Evolutionary conservation across 2,329 filamentous ascomycete species (phyloP), one percentile per base, ranked within the genome.

Genomic region (Canariomyces notabilis): DNA sequence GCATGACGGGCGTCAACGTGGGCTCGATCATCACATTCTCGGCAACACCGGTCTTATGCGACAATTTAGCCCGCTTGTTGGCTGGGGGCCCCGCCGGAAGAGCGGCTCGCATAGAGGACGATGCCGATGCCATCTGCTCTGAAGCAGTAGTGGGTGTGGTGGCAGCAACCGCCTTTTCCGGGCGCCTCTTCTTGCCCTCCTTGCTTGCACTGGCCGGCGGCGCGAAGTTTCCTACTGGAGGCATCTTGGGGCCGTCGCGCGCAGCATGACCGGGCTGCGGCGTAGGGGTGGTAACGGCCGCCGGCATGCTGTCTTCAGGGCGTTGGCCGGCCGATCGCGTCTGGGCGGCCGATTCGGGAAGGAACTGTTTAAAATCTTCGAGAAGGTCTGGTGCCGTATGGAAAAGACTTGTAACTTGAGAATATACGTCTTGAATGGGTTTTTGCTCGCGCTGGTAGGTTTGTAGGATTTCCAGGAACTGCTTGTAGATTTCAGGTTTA

Each of bases 371-470:
- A 64, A 98, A 98, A 61, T 98, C 93, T 66, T 98, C 93, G 2
- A 98, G 74, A 11, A 98, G 79, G 67, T 98, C 93, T 4, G 91
- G 91, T 0, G 94, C 93, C 5, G 86, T 85, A 62, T 89, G 89
- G 70, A 98, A 98, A 1, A 98, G 74, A 23, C 85, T 86, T 0
- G 94, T 98, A 19, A 98, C 93, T 66, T 98, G 93, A 1, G 88
- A 87, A 65, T 98, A 98, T 3, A 98, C 93, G 66, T 98, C 93
- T 64, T 96, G 90, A 31, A 98, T 98, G 0, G 93, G 94, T 63
- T 97, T 97, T 43, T 93, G 95, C 65, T 98, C 93, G 47, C 93
- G 82, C 67, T 98, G 93, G 60, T 98, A 98, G 2, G 93, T 98
- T 67, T 98, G 93, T 37, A 98, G 73, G 39, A 98, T 98, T 65